Percentiles rank a stretch among this genome's conserved stretches.
Conservation (phyloP, 306 rosid genomes). For the Fragaria iinumae region DNA sequence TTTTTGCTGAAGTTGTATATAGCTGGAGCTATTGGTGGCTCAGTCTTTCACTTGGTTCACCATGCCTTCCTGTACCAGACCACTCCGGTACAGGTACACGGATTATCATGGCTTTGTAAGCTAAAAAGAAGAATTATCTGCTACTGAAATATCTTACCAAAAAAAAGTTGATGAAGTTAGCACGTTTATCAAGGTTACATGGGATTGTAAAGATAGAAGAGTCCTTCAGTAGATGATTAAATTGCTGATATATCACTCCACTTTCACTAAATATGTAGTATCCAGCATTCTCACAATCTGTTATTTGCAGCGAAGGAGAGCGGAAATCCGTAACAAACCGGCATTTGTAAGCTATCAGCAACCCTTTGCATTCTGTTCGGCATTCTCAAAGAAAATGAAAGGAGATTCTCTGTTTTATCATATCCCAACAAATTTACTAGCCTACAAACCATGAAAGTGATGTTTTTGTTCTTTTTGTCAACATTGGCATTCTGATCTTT, state of each 20-base stretch:
- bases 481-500: background rate
- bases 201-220: background rate
- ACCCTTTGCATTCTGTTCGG: conserved; percentile 11
- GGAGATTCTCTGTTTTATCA: background rate
- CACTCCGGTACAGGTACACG: conserved; percentile 32
- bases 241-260: background rate
- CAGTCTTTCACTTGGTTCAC: conserved; percentile 60
- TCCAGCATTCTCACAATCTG: conserved; percentile 19
- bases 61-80: conserved; percentile 53
- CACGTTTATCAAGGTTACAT: background rate
- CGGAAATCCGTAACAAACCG: background rate
- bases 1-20: conserved; percentile 75
- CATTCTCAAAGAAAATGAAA: too few species aligned
- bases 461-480: background rate
- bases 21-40: conserved; percentile 82
- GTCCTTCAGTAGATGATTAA: background rate
- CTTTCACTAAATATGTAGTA: background rate
- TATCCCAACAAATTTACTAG: conserved; percentile 4
- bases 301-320: conserved; percentile 36
- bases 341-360: conserved; percentile 54
- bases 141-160: background rate
- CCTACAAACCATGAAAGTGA: background rate
- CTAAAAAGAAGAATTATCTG: background rate
- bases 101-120: background rate
- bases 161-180: background rate